These are phyloP conservation scores for Mycosphaerella sp. DNA, from an alignment of 2,329 filamentous ascomycete species.

Conservation along the genomic window DNA sequence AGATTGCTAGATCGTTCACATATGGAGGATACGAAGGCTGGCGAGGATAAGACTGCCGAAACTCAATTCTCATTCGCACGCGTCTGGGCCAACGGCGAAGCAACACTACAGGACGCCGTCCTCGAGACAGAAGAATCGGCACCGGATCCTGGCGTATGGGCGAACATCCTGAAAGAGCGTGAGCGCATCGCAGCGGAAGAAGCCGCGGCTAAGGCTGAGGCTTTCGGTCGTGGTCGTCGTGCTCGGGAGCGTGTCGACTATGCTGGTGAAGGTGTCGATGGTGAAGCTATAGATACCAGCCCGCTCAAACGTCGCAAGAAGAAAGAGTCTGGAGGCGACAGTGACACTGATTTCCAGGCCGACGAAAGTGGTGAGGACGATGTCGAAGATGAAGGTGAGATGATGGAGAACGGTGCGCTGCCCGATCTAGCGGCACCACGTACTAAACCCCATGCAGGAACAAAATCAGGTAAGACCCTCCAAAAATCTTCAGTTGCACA, in stretches of 20 bases:
- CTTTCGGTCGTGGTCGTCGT: slow-evolving; percentile 79
- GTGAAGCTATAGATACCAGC: slow-evolving; percentile 23
- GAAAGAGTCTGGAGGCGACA: slow-evolving; percentile 38
- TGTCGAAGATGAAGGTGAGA: slow-evolving; percentile 16
- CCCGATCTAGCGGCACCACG: slow-evolving; percentile 14
- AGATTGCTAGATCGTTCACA: slow-evolving; percentile 82
- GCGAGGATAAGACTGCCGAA: slow-evolving; percentile 61
- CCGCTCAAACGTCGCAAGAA: slow-evolving; percentile 35
- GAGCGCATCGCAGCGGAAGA: slow-evolving; percentile 72
- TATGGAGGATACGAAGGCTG: slow-evolving; percentile 63
- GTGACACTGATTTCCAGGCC: slow-evolving; percentile 48
- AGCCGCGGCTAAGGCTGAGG: slow-evolving; percentile 60
- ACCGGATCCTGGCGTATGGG: slow-evolving; percentile 72
- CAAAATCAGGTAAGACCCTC: slow-evolving; percentile 27
- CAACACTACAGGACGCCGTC: slow-evolving; percentile 50
- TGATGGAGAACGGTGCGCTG: slow-evolving; percentile 21
- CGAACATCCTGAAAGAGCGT: slow-evolving; percentile 77
- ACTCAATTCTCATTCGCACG: slow-evolving; percentile 83
- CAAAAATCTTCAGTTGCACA: slow-evolving; percentile 6
- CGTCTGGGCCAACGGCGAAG: slow-evolving; percentile 83
- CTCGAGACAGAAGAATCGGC: slow-evolving; percentile 44
- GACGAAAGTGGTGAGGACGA: slow-evolving; percentile 35
- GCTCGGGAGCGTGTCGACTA: slow-evolving; percentile 55
- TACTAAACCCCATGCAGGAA: slow-evolving; percentile 30
- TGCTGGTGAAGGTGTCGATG: slow-evolving; percentile 30